Percentiles rank a stretch among this genome's conserved stretches.
phyloP scores from a whole-genome alignment of 257 asterid species.

The Ophiorrhiza pumila region DNA sequence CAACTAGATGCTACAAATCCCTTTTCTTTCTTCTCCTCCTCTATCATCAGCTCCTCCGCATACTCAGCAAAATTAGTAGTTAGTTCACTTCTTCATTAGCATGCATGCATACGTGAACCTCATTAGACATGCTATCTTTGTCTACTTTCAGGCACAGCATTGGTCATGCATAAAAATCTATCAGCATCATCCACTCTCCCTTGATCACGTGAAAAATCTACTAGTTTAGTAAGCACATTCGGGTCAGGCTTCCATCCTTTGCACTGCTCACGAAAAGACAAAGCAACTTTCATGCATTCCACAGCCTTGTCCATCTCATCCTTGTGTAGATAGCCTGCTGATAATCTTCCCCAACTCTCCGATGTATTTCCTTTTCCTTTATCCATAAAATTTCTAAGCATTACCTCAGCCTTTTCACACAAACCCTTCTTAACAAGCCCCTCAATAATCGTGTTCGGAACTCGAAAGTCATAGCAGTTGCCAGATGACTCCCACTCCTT shows the following conservation, averaged over 20 bases:
- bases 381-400: slow-evolving; percentile 40
- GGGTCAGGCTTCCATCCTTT: slow-evolving; percentile 37
- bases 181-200: slow-evolving; percentile 36
- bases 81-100: not conserved
- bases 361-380: slow-evolving; percentile 39
- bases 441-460: slow-evolving; percentile 44
- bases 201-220: slow-evolving; percentile 42
- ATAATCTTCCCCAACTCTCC: slow-evolving; percentile 52
- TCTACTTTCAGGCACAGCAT: slow-evolving; percentile 26
- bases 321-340: slow-evolving; percentile 53
- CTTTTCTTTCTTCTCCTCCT: not conserved
- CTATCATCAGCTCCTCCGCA: not conserved
- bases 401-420: slow-evolving; percentile 54
- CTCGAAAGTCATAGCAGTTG: slow-evolving; percentile 63
- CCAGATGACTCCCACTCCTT: slow-evolving; percentile 74
- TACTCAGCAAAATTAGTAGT: not conserved
- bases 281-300: slow-evolving; percentile 44
- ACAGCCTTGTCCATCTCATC: slow-evolving; percentile 45
- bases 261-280: slow-evolving; percentile 29
- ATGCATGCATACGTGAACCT: not conserved
- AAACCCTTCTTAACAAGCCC: slow-evolving; percentile 49
- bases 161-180: slow-evolving; percentile 35
- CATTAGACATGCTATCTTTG: not conserved
- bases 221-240: slow-evolving; percentile 28
- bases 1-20: not conserved